These are phyloP conservation scores for Quercus rubra DNA, from an alignment of 306 rosid species.

Conservation along the genomic window DNA sequence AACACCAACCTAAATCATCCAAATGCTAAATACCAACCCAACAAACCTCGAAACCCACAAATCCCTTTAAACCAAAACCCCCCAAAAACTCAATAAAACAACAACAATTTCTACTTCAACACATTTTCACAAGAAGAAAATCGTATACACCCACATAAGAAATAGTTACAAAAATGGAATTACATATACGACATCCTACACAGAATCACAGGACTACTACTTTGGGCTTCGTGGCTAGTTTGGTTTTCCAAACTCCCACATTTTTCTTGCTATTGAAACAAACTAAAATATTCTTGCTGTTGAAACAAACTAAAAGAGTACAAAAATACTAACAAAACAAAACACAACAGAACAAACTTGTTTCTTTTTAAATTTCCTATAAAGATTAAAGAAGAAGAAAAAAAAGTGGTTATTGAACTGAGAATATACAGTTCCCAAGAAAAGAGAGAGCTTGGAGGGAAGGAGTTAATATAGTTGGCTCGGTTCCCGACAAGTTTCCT, in stretches of 20 bases:
- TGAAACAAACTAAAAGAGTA: no score
- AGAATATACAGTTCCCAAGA: neutral
- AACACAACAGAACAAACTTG: neutral
- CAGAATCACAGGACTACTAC: neutral
- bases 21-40: neutral
- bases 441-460: neutral
- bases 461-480: neutral
- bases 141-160: neutral
- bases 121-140: neutral
- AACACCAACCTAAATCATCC: slow-evolving; percentile 12
- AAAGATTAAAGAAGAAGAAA: neutral
- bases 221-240: neutral
- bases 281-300: no score
- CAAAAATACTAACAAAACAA: no score
- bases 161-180: neutral
- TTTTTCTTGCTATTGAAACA: neutral
- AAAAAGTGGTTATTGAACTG: neutral
- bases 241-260: neutral
- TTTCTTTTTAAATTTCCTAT: neutral
- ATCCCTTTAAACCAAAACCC: neutral
- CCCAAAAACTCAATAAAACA: neutral
- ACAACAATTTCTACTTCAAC: neutral
- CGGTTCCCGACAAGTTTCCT: neutral
- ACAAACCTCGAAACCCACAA: slow-evolving; percentile 19
- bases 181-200: neutral